Percentiles rank a stretch among this genome's conserved stretches.
Conservation (phyloP, 768 basidiomycete species). For the Cubamyces lactineus region DNA sequence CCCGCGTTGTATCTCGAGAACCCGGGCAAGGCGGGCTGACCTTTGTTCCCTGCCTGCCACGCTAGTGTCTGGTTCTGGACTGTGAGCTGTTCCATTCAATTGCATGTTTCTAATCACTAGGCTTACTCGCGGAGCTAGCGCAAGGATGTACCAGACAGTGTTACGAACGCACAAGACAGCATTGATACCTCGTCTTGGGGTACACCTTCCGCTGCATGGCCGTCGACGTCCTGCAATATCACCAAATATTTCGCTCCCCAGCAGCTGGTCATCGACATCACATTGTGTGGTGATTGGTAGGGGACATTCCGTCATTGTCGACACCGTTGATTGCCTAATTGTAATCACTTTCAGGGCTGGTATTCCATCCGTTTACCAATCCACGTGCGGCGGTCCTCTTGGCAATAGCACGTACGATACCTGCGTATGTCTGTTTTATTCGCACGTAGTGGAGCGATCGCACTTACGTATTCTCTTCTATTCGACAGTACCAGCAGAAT, state of each 20-base stretch:
- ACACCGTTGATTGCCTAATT: too few species aligned
- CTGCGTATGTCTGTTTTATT: slow-evolving; percentile 12
- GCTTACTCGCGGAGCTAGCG: slow-evolving; percentile 33
- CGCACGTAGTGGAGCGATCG: not conserved
- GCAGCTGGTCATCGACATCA: slow-evolving; percentile 57
- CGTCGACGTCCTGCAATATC: slow-evolving; percentile 45
- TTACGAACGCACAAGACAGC: slow-evolving; percentile 33
- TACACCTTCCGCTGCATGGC: slow-evolving; percentile 46
- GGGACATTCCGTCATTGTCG: slow-evolving; percentile 3
- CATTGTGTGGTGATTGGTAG: slow-evolving; percentile 55
- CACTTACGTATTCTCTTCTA: too few species aligned
- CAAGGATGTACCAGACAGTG: slow-evolving; percentile 29
- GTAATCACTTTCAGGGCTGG: slow-evolving; percentile 48
- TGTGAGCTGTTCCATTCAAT: slow-evolving; percentile 31
- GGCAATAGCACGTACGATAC: slow-evolving; percentile 43
- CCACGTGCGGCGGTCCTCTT: slow-evolving; percentile 42
- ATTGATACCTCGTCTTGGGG: slow-evolving; percentile 47
- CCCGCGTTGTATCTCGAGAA: slow-evolving; percentile 44
- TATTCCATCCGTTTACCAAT: slow-evolving; percentile 43
- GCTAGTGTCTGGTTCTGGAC: slow-evolving; percentile 53
- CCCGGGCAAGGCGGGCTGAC: slow-evolving; percentile 28
- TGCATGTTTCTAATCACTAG: not conserved
- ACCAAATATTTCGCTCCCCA: slow-evolving; percentile 49
- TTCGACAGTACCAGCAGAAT: slow-evolving; percentile 45
- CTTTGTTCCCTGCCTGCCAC: too few species aligned